Evolutionary conservation across 1,139 yeast species (phyloP), one percentile per base, ranked within the genome.

Genomic region (Saccharomyces hybrid): DNA sequence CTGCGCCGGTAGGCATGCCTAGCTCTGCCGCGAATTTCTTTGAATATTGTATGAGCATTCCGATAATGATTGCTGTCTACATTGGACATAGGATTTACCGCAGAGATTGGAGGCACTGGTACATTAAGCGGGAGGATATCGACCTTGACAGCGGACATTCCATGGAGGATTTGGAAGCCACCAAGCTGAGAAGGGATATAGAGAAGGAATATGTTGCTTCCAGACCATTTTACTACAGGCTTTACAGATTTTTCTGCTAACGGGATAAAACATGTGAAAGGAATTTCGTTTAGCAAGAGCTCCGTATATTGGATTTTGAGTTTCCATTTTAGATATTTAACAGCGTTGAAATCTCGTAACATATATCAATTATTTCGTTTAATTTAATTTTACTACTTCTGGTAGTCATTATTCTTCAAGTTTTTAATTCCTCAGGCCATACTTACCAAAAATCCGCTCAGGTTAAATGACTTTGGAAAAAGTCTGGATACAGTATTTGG

Each of bases 111-210:
- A 73, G 62, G 31, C 42, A 34, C 19, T 59, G 79, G 16, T 78
- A 67, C 61, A 73, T 78, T 62, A 75, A 77, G 56, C 78, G 82
- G 46, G 67, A 72, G 52, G 79, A 81, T 54, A 78, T 83, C 56
- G 87, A 83, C 67, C 70, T 83, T 55, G 86, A 83, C 61, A 76
- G 84, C 19, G 88, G 88, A 64, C 81, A 90, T 77, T 80, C 84
- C 66, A 84, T 83, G 61, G 73, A 81, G 59, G 89, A 85, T 66
- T 75, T 84, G 65, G 88, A 84, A 59, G 74, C 83, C 52, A 73
- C 84, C 67, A 83, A 77, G 70, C 87, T 83, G 71, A 89, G 84
- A 70, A 69, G 75, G 49, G 74, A 70, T 42, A 79, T 75, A 61
- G 80, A 78, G 59, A 69, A 67, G 61, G 59, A 58, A 34, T 34